Evolutionary conservation across 495 filamentous ascomycete species (phyloP).

Genomic region (Xylaria palmicola): DNA sequence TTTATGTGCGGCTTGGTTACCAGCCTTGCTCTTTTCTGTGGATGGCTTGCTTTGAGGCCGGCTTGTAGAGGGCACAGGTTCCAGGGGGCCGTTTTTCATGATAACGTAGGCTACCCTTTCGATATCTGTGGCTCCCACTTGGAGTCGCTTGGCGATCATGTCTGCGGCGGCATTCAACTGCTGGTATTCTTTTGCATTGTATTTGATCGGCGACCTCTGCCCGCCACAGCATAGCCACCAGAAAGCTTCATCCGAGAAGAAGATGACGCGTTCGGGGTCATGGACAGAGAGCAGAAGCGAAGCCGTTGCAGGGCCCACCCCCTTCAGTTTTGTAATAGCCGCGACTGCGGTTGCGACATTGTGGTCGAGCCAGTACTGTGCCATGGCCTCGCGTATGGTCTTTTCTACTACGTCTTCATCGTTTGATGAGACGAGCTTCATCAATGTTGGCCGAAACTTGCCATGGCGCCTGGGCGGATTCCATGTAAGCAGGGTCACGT

Average conservation of each 20-base stretch:
- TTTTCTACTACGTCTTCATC: slow-evolving; percentile 36
- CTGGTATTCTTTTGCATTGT: slow-evolving; percentile 63
- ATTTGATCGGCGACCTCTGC: slow-evolving; percentile 54
- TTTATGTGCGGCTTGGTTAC: background rate
- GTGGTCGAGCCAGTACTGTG: slow-evolving; percentile 41
- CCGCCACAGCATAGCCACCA: slow-evolving; percentile 60
- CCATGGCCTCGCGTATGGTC: slow-evolving; percentile 50
- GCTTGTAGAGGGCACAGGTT: background rate
- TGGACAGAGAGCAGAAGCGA: slow-evolving; percentile 66
- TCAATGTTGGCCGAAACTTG: slow-evolving; percentile 64
- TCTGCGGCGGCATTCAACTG: slow-evolving; percentile 47
- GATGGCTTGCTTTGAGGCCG: background rate
- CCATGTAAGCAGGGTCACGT: slow-evolving; percentile 15
- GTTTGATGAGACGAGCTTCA: slow-evolving; percentile 65
- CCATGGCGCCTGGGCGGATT: slow-evolving; percentile 56
- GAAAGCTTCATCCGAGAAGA: slow-evolving; percentile 76
- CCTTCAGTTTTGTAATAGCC: slow-evolving; percentile 53
- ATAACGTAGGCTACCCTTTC: slow-evolving; percentile 69
- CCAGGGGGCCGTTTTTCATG: slow-evolving; percentile 37
- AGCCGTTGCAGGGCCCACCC: slow-evolving; percentile 72
- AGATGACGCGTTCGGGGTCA: slow-evolving; percentile 58
- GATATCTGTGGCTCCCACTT: slow-evolving; percentile 56
- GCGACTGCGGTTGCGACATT: slow-evolving; percentile 50
- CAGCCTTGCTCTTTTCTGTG: slow-evolving; percentile 2
- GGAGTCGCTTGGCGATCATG: slow-evolving; percentile 48